phyloP scores from a whole-genome alignment of 1,284 basidiomycete genomes.

The Puccinia sorghi region DNA sequence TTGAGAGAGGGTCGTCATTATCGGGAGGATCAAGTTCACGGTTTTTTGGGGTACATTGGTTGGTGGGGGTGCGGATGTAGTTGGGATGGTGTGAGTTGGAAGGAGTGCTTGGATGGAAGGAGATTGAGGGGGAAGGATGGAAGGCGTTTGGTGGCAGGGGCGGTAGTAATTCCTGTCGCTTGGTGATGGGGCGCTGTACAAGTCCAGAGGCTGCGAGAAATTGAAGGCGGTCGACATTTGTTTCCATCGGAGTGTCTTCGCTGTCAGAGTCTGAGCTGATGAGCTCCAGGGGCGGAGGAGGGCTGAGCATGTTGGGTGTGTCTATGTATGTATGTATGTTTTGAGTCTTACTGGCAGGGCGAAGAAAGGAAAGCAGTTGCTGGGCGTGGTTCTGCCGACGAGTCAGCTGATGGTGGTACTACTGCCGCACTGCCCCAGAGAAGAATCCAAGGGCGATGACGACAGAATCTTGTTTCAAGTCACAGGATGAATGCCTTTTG shows the following conservation, averaged over 20 bases:
- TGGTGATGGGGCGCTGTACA: conserved; percentile 17
- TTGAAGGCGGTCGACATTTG: neutral
- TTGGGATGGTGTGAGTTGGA: neutral
- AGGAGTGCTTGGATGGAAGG: neutral
- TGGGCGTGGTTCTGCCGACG: no score
- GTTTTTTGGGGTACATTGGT: neutral
- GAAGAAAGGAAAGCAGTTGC: no score
- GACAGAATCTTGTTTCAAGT: no score
- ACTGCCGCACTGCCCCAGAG: no score
- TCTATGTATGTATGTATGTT: neutral
- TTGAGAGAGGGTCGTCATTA: conserved; percentile 13
- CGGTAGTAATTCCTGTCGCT: neutral
- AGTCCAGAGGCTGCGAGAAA: conserved; percentile 28
- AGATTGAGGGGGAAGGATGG: neutral
- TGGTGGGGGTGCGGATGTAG: neutral
- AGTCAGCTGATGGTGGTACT: no score
- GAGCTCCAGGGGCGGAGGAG: no score
- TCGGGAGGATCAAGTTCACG: neutral
- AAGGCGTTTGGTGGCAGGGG: neutral
- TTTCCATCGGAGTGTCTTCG: neutral
- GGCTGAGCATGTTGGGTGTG: neutral
- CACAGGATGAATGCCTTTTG: no score
- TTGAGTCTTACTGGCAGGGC: no score
- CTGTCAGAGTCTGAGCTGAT: conserved; percentile 15
- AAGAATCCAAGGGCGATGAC: no score